A percentile compares a stretch with the other conserved stretches of the same genome.
Evolutionary conservation across 352 stramenopile species (phyloP).

Genomic region (Nothophytophthora sp.): DNA sequence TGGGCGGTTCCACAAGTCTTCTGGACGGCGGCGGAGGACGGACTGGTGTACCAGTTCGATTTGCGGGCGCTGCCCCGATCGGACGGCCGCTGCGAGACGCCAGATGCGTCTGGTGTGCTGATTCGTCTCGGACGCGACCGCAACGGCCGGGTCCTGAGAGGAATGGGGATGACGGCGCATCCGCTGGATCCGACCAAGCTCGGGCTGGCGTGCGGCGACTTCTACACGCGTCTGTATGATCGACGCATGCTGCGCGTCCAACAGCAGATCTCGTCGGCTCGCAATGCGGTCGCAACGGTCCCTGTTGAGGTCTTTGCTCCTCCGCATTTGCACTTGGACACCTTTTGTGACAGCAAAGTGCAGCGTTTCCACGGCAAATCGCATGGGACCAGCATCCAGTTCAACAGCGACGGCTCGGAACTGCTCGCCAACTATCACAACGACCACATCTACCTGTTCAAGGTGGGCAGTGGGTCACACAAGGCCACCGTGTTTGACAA

Average conservation of each 20-base stretch:
- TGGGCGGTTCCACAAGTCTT: constrained; percentile 74
- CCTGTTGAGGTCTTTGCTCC: constrained; percentile 72
- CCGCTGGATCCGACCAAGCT: constrained; percentile 76
- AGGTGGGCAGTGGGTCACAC: constrained; percentile 34
- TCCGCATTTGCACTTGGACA: constrained; percentile 76
- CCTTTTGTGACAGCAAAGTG: constrained; percentile 35
- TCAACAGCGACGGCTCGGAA: constrained; percentile 65
- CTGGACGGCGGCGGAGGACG: constrained; percentile 88
- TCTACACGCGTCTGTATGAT: constrained; percentile 80
- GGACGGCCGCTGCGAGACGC: constrained; percentile 30
- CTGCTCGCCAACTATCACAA: constrained; percentile 85
- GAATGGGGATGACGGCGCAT: constrained; percentile 75
- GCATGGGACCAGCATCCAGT: constrained; percentile 83
- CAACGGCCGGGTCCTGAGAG: constrained; percentile 43
- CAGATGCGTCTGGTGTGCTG: constrained; percentile 49
- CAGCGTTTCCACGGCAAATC: constrained; percentile 51
- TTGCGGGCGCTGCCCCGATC: constrained; percentile 51
- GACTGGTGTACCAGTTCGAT: constrained; percentile 84
- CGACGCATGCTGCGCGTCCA: constrained; percentile 73
- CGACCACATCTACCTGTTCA: constrained; percentile 86
- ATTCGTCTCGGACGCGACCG: constrained; percentile 67
- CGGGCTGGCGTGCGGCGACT: constrained; percentile 73
- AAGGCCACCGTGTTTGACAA: constrained; percentile 28
- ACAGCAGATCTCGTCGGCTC: constrained; percentile 21
- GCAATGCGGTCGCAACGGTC: constrained; percentile 33